Conservation (phyloP, 345 rosid species). For the Lagerstroemia speciosa region DNA sequence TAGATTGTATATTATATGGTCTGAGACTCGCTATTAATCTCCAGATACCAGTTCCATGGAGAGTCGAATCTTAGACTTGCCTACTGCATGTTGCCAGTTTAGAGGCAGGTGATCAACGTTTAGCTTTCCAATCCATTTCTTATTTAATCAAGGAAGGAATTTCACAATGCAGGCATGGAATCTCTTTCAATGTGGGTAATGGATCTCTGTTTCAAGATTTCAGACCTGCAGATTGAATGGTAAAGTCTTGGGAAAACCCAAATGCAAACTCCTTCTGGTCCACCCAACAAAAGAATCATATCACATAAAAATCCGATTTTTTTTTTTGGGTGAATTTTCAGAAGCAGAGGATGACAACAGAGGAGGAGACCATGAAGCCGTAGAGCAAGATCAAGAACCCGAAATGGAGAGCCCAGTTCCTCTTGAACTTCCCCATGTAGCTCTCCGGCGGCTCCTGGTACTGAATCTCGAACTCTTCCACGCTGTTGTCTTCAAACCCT, state of each 20-base stretch:
- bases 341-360: conserved; percentile 78
- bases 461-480: conserved; percentile 82
- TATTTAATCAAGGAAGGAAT: no score
- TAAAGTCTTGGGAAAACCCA: not conserved
- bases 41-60: no score
- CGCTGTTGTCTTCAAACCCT: not conserved
- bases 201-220: not conserved
- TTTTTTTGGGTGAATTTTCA: conserved; percentile 11
- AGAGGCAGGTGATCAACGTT: conserved; percentile 20
- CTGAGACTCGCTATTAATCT: no score
- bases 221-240: not conserved
- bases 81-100: conserved; percentile 20
- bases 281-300: not conserved
- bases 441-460: conserved; percentile 95
- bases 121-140: no score
- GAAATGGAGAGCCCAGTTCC: conserved; percentile 92
- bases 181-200: not conserved
- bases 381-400: conserved; percentile 82
- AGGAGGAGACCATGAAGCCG: conserved; percentile 68
- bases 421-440: conserved; percentile 88
- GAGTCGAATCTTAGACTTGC: no score
- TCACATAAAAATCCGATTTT: not conserved
- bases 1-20: no score
- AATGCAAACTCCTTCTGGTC: not conserved
- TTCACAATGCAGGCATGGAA: no score